Percentiles rank a stretch among this genome's conserved stretches.
phyloP scores from a whole-genome alignment of 2,329 filamentous ascomycete species.

The Cordyceps javanica region DNA sequence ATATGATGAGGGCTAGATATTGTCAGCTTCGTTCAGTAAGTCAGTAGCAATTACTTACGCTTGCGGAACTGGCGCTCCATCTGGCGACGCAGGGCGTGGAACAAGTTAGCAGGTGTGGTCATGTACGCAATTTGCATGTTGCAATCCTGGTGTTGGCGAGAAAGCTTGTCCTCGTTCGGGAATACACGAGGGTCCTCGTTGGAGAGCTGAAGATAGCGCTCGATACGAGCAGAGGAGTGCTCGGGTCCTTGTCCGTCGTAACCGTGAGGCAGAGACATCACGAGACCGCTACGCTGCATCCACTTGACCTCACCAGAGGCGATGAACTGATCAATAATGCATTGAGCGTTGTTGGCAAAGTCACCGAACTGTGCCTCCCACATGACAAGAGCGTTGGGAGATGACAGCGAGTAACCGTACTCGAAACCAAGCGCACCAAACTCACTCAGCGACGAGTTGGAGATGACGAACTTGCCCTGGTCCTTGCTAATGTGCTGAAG shows the following conservation, averaged over 20 bases:
- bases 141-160: slow-evolving; percentile 97
- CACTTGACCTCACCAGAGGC: slow-evolving; percentile 97
- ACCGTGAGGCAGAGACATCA: slow-evolving; percentile 93
- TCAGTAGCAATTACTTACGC: slow-evolving; percentile 54
- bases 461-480: slow-evolving; percentile 93
- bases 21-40: background rate
- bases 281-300: slow-evolving; percentile 94
- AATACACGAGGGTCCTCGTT: slow-evolving; percentile 96
- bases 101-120: slow-evolving; percentile 92
- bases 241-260: slow-evolving; percentile 98
- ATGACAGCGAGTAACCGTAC: slow-evolving; percentile 96
- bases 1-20: slow-evolving; percentile 73
- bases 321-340: slow-evolving; percentile 98
- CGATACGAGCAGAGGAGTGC: slow-evolving; percentile 94
- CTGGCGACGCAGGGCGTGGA: slow-evolving; percentile 93
- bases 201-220: slow-evolving; percentile 93
- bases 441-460: slow-evolving; percentile 81
- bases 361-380: slow-evolving; percentile 99
- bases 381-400: slow-evolving; percentile 94
- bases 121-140: slow-evolving; percentile 99
- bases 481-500: slow-evolving; percentile 83
- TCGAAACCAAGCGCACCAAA: slow-evolving; percentile 83
- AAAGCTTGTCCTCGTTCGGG: slow-evolving; percentile 80
- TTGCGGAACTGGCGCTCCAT: slow-evolving; percentile 99
- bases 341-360: slow-evolving; percentile 99